Base-by-base conservation (phyloP, 176 grass and related monocot genomes). In the Juncus effusus region DNA sequence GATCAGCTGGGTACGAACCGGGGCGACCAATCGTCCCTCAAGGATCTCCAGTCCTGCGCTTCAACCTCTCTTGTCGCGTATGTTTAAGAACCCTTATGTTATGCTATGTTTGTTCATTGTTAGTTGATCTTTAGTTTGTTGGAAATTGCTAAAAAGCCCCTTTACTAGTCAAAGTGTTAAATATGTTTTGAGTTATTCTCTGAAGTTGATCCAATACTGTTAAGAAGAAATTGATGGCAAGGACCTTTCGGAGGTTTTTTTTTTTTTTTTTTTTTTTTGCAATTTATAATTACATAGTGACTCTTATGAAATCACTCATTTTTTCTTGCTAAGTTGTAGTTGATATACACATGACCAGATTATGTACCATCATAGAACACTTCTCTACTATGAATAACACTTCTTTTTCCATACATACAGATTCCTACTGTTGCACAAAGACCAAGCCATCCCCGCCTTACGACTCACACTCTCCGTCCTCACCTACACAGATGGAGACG, bases 401-500 rank as follows among this genome's bases (percentile, higher is more conserved):
- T 60, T 14, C 54, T 73, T 62, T 69, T 14, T 70, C 47, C 57
- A 56, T 65, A 16, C 65, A 44, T 69, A 67, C 85, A 97, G 93
- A 65, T 92, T 84, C 81, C 80, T 92, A 66, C 61, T 92, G 62
- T 67, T 86, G 71, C 80, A 86, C 67, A 44, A 71, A 72, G 68
- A 75, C 51, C 51, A 59, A 60, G 93, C 85, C 61, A 65, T 84
- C 74, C 85, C 80, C 72, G 74, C 74, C 65, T 64, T 97, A 62
- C 88, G 61, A 63, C 89, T 89, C 84, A 64, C 71, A 68, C 59
- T 92, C 79, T 82, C 91, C 63, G 88, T 89, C 37, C 76, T 97
- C 44, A 75, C 60, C 79, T 97, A 88, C 88, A 92, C 93, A 71
- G 93, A 92, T 84, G 86, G 84, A 28, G 93, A 97, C 58, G 85